A percentile compares a stretch with the other conserved stretches of the same genome.
Conservation (phyloP, 2,329 filamentous ascomycete species). For the Incumbomyces delicatus region DNA sequence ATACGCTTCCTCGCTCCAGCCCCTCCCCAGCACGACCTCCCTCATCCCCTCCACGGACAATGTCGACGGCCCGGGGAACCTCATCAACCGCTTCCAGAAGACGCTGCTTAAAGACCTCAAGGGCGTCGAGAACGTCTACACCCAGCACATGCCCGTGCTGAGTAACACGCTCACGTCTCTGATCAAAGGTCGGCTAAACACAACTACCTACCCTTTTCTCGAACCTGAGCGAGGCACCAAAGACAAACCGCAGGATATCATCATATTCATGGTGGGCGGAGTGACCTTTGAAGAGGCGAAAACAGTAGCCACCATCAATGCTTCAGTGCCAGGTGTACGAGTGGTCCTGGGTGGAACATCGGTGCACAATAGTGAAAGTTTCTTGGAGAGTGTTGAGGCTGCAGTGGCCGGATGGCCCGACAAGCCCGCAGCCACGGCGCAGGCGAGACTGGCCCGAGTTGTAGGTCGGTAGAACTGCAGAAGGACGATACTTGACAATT, state of each 20-base stretch:
- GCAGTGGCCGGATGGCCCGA: slow-evolving; percentile 81
- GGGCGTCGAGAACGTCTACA: slow-evolving; percentile 97
- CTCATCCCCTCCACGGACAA: slow-evolving; percentile 46
- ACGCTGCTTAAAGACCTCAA: slow-evolving; percentile 55
- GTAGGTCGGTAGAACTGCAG: slow-evolving; percentile 14
- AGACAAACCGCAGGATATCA: slow-evolving; percentile 93
- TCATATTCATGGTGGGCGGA: slow-evolving; percentile 89
- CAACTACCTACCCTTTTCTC: slow-evolving; percentile 85
- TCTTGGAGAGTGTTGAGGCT: slow-evolving; percentile 86
- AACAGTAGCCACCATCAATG: slow-evolving; percentile 90
- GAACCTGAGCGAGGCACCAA: slow-evolving; percentile 77
- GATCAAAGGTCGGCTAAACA: slow-evolving; percentile 79
- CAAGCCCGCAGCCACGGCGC: slow-evolving; percentile 47
- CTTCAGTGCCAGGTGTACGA: slow-evolving; percentile 74
- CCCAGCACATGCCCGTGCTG: slow-evolving; percentile 83
- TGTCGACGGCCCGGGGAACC: slow-evolving; percentile 72
- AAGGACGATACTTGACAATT: no score
- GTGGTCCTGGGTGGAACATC: slow-evolving; percentile 83
- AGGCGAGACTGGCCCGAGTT: slow-evolving; percentile 48
- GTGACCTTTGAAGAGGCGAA: slow-evolving; percentile 96
- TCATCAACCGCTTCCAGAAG: slow-evolving; percentile 79
- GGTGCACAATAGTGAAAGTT: slow-evolving; percentile 78
- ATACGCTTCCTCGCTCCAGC: slow-evolving; percentile 80
- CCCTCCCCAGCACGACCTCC: slow-evolving; percentile 67
- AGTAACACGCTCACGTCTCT: slow-evolving; percentile 84